Conservation (phyloP, 345 rosid genomes). For the Eucalyptus globulus region DNA sequence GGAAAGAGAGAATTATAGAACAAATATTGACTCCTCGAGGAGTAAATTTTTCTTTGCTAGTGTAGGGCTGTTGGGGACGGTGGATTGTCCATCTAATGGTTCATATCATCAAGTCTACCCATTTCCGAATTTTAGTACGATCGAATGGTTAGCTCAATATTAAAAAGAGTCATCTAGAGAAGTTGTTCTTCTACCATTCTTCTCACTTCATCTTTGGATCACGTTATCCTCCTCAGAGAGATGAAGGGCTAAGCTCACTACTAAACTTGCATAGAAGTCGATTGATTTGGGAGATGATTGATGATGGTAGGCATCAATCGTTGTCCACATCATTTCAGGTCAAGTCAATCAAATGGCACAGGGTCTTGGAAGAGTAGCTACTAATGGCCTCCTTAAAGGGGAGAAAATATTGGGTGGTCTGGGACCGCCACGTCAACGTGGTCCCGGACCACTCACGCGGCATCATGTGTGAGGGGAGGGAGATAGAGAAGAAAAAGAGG, state of each 20-base stretch:
- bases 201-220: not conserved
- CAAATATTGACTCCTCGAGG: not conserved
- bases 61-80: not conserved
- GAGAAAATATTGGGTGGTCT: no score
- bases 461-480: no score
- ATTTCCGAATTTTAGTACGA: accelerated
- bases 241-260: not conserved
- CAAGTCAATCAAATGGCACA: not conserved
- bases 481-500: no score
- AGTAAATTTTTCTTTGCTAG: not conserved
- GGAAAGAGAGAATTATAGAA: not conserved
- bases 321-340: not conserved
- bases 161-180: not conserved
- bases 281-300: not conserved
- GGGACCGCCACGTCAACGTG: no score
- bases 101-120: not conserved
- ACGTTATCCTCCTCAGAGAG: not conserved
- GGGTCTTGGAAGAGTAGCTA: not conserved
- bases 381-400: not conserved
- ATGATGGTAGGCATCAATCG: not conserved
- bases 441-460: no score
- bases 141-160: not conserved
- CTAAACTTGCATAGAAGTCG: not conserved
- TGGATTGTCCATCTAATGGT: not conserved
- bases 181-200: not conserved